Conservation (phyloP, 768 basidiomycete genomes). For the Tremella yokohamensis region DNA sequence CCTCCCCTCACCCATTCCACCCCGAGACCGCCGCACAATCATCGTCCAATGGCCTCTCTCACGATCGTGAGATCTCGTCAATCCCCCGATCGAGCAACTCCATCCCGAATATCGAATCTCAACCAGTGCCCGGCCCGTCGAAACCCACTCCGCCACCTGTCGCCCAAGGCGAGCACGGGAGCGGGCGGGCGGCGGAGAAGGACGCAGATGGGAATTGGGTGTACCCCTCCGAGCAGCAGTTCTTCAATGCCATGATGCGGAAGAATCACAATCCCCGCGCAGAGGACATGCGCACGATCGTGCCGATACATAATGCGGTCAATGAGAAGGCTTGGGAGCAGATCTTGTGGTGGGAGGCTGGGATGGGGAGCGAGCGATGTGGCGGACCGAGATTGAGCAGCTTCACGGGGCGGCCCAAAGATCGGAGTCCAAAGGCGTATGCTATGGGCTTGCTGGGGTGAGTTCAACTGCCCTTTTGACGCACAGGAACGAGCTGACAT, state of each 20-base stretch:
- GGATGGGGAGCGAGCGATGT: conserved; percentile 75
- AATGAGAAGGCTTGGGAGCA: conserved; percentile 90
- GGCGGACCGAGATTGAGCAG: conserved; percentile 43
- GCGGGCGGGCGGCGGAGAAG: conserved; percentile 24
- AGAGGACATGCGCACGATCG: conserved; percentile 89
- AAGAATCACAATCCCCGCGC: conserved; percentile 83
- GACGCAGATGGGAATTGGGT: conserved; percentile 69
- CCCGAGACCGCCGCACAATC: conserved; percentile 17
- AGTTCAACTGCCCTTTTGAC: conserved; percentile 34
- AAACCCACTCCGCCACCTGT: conserved; percentile 10
- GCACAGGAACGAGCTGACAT: not conserved
- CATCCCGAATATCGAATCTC: conserved; percentile 10
- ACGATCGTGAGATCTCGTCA: conserved; percentile 74
- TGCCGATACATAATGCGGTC: conserved; percentile 98
- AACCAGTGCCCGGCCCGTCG: conserved; percentile 16
- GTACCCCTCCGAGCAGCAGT: conserved; percentile 97
- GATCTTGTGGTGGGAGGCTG: conserved; percentile 75
- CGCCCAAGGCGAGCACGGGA: not conserved
- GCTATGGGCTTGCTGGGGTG: conserved; percentile 83
- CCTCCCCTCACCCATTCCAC: conserved; percentile 24
- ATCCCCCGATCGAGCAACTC: conserved; percentile 63
- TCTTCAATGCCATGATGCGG: conserved; percentile 92
- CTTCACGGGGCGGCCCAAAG: conserved; percentile 82
- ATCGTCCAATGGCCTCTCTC: conserved; percentile 56
- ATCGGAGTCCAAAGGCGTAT: conserved; percentile 75